Evolutionary conservation across 257 asterid species (phyloP).

Genomic region (Nicotiana undulata): DNA sequence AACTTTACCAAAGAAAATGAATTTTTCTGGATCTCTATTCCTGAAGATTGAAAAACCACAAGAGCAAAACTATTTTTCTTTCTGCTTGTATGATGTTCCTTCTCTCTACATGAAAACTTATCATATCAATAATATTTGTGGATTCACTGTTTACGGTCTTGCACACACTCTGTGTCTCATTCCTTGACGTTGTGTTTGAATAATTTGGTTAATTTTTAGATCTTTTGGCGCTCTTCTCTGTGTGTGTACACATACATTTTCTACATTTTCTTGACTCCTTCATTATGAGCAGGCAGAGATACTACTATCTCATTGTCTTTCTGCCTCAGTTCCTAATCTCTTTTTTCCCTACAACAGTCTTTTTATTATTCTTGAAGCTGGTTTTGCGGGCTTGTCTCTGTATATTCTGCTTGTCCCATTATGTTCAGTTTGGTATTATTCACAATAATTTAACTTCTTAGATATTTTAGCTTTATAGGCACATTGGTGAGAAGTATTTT

Average conservation of each 20-base stretch:
- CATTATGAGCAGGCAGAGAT: neutral
- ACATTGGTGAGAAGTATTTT: constrained; percentile 92
- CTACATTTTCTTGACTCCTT: neutral
- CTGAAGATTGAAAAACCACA: neutral
- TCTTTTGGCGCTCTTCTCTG: neutral
- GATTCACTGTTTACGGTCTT: neutral
- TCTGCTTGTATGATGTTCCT: neutral
- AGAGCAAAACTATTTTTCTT: neutral
- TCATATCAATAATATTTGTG: no score
- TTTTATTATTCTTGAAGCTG: neutral
- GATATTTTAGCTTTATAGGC: constrained; percentile 54
- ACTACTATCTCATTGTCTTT: neutral
- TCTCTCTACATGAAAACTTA: neutral
- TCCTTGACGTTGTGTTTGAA: neutral
- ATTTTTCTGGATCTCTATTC: neutral
- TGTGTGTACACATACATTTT: neutral
- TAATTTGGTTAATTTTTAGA: neutral
- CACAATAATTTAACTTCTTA: neutral
- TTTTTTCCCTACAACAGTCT: neutral
- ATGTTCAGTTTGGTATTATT: neutral
- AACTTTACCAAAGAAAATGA: neutral
- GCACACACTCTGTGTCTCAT: neutral
- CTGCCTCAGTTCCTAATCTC: neutral
- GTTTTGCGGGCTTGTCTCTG: neutral
- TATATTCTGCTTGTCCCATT: neutral